These are phyloP conservation scores for Talaromyces borbonicus DNA, from an alignment of 495 filamentous ascomycete genomes.

Conservation along the genomic window DNA sequence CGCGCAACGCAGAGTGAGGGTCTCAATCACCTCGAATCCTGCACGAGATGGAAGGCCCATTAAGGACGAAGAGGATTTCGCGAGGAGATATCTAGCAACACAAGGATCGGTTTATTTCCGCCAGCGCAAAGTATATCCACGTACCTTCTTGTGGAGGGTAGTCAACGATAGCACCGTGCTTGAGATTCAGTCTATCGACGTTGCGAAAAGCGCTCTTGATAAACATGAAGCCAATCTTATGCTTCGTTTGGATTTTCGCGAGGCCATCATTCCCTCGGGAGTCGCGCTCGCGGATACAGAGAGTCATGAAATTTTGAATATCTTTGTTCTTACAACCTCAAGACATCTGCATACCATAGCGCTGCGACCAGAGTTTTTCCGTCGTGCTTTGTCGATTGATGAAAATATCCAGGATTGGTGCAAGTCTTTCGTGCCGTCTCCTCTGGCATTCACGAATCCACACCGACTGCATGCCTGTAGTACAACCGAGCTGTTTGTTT, in stretches of 20 bases:
- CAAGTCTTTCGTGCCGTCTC: conserved; percentile 58
- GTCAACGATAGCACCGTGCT: conserved; percentile 71
- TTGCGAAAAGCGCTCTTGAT: conserved; percentile 57
- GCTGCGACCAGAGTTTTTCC: conserved; percentile 72
- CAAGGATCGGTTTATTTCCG: conserved; percentile 81
- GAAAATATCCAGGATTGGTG: conserved; percentile 64
- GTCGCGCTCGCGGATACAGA: conserved; percentile 72
- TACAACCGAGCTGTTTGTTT: conserved; percentile 62
- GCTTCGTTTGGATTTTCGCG: conserved; percentile 66
- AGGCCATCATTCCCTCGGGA: conserved; percentile 58
- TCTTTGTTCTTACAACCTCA: conserved; percentile 69
- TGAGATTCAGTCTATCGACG: conserved; percentile 72
- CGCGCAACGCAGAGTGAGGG: conserved; percentile 32
- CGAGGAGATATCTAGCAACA: conserved; percentile 59
- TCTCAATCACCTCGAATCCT: conserved; percentile 31
- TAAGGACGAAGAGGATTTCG: conserved; percentile 68
- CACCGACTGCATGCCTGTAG: conserved; percentile 71
- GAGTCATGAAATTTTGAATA: conserved; percentile 65
- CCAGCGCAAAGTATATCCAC: conserved; percentile 59
- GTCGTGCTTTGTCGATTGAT: conserved; percentile 54
- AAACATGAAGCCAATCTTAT: conserved; percentile 58
- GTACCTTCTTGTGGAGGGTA: conserved; percentile 83
- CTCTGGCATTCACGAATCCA: conserved; percentile 67
- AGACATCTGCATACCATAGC: conserved; percentile 73
- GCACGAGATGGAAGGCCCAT: conserved; percentile 29